Evolutionary conservation across 2,329 filamentous ascomycete genomes (phyloP).

Genomic region (Botrytis sinoallii): DNA sequence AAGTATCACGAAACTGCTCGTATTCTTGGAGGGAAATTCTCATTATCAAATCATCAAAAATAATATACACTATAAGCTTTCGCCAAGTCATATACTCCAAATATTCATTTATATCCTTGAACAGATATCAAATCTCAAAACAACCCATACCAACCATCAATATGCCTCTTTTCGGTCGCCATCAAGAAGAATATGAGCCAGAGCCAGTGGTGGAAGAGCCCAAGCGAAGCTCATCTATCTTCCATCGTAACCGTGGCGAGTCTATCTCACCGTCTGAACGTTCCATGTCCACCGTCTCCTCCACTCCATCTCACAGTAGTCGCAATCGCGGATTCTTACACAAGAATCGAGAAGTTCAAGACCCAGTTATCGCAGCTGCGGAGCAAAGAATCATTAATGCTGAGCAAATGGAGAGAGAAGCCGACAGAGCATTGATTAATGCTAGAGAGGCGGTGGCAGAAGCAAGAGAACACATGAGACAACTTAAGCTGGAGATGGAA

Average conservation of each 20-base stretch:
- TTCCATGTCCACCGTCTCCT: constrained; percentile 7
- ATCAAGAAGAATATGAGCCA: constrained; percentile 8
- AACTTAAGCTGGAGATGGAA: constrained; percentile 9
- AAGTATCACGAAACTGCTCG: constrained; percentile 2
- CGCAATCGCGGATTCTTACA: constrained; percentile 9
- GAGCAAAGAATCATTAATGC: constrained; percentile 17
- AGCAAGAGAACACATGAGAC: constrained; percentile 15
- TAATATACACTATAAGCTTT: not conserved
- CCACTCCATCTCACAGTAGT: not conserved
- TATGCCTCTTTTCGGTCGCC: constrained; percentile 16
- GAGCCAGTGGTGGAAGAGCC: constrained; percentile 13
- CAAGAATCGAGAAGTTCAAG: constrained; percentile 7
- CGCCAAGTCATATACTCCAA: not conserved
- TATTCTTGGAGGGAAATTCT: not conserved
- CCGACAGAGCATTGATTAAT: constrained; percentile 13
- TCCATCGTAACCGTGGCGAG: constrained; percentile 12
- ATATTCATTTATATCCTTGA: not conserved
- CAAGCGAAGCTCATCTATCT: constrained; percentile 14
- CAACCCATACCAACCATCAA: not conserved
- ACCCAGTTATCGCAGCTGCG: constrained; percentile 13
- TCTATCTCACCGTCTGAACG: constrained; percentile 14
- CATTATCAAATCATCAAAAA: not conserved
- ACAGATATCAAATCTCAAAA: not conserved
- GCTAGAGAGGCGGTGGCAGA: constrained; percentile 14
- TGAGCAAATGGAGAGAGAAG: constrained; percentile 12